Conservation (phyloP, 2,329 filamentous ascomycete genomes). For the Graphilbum fragrans region DNA sequence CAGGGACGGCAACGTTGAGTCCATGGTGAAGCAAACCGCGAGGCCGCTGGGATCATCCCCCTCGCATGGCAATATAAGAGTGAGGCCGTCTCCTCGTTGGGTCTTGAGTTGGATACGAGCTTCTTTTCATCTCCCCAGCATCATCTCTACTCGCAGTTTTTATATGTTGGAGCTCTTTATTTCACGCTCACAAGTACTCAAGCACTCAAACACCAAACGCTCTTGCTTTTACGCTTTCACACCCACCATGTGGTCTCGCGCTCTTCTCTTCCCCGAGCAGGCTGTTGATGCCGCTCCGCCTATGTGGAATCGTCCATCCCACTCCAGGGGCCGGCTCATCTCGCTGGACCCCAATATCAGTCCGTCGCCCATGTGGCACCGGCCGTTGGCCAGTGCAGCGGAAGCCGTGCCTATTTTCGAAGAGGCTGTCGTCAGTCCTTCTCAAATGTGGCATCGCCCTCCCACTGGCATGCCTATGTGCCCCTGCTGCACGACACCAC, state of each 20-base stretch:
- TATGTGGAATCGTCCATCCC: constrained; percentile 5
- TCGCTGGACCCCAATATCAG: constrained; percentile 2
- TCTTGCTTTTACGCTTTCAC: too few relatives aligned
- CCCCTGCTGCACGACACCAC: constrained; percentile 6
- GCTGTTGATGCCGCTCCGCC: constrained; percentile 4
- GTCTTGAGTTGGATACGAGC: too few relatives aligned
- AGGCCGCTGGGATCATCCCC: too few relatives aligned
- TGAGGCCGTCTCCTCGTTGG: too few relatives aligned
- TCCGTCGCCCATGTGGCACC: constrained; percentile 6
- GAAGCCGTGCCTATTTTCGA: constrained; percentile 8
- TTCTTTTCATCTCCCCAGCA: too few relatives aligned
- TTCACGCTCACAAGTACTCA: too few relatives aligned
- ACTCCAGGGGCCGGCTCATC: constrained; percentile 1
- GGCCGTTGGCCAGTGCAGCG: constrained; percentile 1
- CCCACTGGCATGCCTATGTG: constrained; percentile 4
- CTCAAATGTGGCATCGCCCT: constrained; percentile 7
- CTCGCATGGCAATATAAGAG: too few relatives aligned
- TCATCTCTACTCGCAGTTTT: too few relatives aligned
- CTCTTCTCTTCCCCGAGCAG: constrained; percentile 4
- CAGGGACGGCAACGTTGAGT: too few relatives aligned
- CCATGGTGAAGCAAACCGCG: too few relatives aligned
- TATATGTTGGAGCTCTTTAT: too few relatives aligned
- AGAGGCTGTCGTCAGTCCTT: constrained; percentile 2
- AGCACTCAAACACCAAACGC: too few relatives aligned
- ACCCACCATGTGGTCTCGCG: constrained; percentile 7